A percentile compares a stretch with the other conserved stretches of the same genome.
phyloP scores from a whole-genome alignment of 176 grass and related monocot species.

The Juncus effusus region DNA sequence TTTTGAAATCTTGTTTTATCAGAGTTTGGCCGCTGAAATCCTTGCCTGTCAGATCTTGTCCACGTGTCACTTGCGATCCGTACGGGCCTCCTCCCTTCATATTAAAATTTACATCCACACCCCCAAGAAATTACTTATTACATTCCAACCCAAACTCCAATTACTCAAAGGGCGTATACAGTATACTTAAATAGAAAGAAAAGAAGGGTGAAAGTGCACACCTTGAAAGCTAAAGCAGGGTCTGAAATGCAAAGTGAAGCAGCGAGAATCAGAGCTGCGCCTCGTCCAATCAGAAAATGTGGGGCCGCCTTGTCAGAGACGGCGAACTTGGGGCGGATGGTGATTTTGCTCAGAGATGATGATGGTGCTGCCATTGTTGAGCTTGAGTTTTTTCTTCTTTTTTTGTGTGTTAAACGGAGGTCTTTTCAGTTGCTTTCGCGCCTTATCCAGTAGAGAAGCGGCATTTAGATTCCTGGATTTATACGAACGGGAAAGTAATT shows the following conservation, averaged over 20 bases:
- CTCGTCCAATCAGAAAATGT: constrained; percentile 37
- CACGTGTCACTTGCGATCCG: constrained; percentile 75
- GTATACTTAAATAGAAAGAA: background rate
- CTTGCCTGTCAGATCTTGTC: constrained; percentile 87
- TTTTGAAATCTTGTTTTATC: constrained; percentile 96
- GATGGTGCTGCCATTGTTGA: constrained; percentile 23
- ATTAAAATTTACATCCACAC: background rate
- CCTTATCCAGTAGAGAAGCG: constrained; percentile 13
- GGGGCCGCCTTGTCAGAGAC: constrained; percentile 10
- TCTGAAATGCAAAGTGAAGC: constrained; percentile 59
- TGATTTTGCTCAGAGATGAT: background rate
- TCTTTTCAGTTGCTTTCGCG: background rate
- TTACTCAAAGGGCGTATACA: no score
- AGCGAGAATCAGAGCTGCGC: constrained; percentile 51
- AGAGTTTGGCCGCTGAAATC: constrained; percentile 92
- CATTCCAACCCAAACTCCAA: no score
- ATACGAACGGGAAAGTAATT: no score
- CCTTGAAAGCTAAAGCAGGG: constrained; percentile 68
- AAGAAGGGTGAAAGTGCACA: constrained; percentile 12
- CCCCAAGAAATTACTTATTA: background rate
- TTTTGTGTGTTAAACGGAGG: background rate
- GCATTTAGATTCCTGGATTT: background rate
- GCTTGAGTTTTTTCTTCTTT: background rate
- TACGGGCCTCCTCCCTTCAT: constrained; percentile 82
- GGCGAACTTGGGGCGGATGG: constrained; percentile 34